These are phyloP conservation scores for Ceratocystis albifundus DNA, from an alignment of 2,329 filamentous ascomycete genomes.

Conservation along the genomic window DNA sequence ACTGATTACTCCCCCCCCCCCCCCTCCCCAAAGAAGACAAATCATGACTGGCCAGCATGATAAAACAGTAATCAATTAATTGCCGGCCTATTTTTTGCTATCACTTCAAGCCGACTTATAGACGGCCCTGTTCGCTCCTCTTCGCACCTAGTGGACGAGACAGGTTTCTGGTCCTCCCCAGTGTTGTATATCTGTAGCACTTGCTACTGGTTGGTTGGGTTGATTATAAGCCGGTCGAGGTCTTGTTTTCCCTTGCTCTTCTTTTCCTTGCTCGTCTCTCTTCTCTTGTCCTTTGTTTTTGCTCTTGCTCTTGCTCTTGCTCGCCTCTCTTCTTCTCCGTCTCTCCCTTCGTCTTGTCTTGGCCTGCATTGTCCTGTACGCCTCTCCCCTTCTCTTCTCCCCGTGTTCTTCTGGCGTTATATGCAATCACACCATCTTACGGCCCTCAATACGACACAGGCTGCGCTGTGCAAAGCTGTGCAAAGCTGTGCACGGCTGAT, in stretches of 20 bases:
- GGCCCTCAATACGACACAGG: not conserved
- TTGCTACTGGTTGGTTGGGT: not conserved
- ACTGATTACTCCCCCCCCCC: too few relatives aligned
- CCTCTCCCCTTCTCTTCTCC: not conserved
- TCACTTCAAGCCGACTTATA: slow-evolving; percentile 4
- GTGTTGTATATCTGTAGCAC: not conserved
- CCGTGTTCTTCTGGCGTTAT: not conserved
- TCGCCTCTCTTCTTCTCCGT: not conserved
- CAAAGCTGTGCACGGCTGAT: not conserved
- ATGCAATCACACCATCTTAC: not conserved
- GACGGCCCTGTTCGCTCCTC: slow-evolving; percentile 6
- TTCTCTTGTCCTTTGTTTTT: not conserved
- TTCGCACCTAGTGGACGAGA: not conserved
- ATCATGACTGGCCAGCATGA: too few relatives aligned
- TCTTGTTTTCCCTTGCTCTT: not conserved
- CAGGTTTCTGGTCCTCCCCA: not conserved
- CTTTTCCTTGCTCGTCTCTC: not conserved
- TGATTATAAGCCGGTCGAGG: not conserved
- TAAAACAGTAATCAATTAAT: slow-evolving; percentile 1
- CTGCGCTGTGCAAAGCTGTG: not conserved
- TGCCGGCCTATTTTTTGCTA: not conserved
- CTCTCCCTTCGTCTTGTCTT: not conserved
- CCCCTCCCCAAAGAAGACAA: too few relatives aligned
- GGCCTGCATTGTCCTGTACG: not conserved
- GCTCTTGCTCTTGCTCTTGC: not conserved